Evolutionary conservation across 2,329 filamentous ascomycete species (phyloP).

Genomic region (Cladophialophora chaetospira): DNA sequence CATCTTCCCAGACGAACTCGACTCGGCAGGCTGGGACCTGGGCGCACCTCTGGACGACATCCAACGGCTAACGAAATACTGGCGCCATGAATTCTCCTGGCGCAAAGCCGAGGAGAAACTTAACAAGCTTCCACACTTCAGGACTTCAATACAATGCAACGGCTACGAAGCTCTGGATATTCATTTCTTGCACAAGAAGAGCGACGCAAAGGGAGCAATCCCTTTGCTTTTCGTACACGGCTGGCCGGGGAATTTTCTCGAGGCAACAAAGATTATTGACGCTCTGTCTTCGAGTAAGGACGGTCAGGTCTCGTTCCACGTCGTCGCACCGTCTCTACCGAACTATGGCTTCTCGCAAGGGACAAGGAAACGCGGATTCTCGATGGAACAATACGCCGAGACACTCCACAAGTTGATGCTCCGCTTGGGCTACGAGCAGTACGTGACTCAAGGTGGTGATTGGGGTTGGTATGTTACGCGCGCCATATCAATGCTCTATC

Average conservation of each 20-base stretch:
- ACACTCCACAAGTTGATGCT: slow-evolving; percentile 68
- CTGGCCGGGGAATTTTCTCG: slow-evolving; percentile 42
- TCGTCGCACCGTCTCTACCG: slow-evolving; percentile 47
- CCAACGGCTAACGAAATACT: slow-evolving; percentile 40
- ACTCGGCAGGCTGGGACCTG: slow-evolving; percentile 44
- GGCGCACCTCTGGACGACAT: slow-evolving; percentile 44
- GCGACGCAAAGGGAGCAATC: slow-evolving; percentile 35
- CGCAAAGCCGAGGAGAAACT: slow-evolving; percentile 48
- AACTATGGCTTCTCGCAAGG: slow-evolving; percentile 15
- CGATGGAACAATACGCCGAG: slow-evolving; percentile 63
- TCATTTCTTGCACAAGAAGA: slow-evolving; percentile 33
- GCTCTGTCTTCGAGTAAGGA: slow-evolving; percentile 50
- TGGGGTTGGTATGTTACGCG: slow-evolving; percentile 69
- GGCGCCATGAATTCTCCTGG: slow-evolving; percentile 59
- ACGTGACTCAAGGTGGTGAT: slow-evolving; percentile 57
- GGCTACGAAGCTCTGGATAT: slow-evolving; percentile 66
- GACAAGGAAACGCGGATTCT: slow-evolving; percentile 51
- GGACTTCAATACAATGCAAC: slow-evolving; percentile 49
- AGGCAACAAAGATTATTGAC: slow-evolving; percentile 58
- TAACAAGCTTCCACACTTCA: slow-evolving; percentile 48
- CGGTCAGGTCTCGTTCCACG: slow-evolving; percentile 44
- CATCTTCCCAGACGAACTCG: slow-evolving; percentile 45
- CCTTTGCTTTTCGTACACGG: slow-evolving; percentile 42
- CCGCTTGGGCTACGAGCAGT: slow-evolving; percentile 25
- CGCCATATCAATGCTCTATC: slow-evolving; percentile 53